phyloP scores from a whole-genome alignment of 257 asterid species.

The Cinchona pubescens region DNA sequence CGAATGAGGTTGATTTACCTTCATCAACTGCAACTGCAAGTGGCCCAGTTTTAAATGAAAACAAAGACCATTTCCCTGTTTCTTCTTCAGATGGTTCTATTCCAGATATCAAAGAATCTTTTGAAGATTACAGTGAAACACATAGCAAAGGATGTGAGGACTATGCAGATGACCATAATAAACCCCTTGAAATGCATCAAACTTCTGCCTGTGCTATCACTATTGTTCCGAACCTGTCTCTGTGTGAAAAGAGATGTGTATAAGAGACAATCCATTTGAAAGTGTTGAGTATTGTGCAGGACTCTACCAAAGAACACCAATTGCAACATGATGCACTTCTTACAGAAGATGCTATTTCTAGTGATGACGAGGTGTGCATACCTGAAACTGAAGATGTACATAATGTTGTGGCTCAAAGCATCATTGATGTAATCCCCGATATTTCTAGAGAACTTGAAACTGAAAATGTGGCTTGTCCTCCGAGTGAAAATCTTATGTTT shows the following conservation, averaged over 20 bases:
- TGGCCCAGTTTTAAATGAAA: neutral
- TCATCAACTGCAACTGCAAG: neutral
- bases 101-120: constrained; percentile 9
- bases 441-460: neutral
- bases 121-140: constrained; percentile 5
- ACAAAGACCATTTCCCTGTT: neutral
- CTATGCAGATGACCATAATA: neutral
- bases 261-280: constrained; percentile 1
- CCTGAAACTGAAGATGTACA: constrained; percentile 5
- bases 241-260: constrained; percentile 1
- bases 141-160: neutral
- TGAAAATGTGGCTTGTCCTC: neutral
- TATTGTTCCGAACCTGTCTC: neutral
- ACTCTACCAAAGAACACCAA: neutral
- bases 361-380: neutral
- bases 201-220: neutral
- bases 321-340: neutral
- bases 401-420: neutral
- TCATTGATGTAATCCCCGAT: constrained; percentile 2
- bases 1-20: neutral
- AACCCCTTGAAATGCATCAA: constrained; percentile 7
- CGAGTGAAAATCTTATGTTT: neutral
- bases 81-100: constrained; percentile 2
- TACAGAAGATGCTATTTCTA: neutral
- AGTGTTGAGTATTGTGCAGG: constrained; percentile 3